phyloP scores from a whole-genome alignment of 805 yeast genomes.

The Dipodascus geniculatus region DNA sequence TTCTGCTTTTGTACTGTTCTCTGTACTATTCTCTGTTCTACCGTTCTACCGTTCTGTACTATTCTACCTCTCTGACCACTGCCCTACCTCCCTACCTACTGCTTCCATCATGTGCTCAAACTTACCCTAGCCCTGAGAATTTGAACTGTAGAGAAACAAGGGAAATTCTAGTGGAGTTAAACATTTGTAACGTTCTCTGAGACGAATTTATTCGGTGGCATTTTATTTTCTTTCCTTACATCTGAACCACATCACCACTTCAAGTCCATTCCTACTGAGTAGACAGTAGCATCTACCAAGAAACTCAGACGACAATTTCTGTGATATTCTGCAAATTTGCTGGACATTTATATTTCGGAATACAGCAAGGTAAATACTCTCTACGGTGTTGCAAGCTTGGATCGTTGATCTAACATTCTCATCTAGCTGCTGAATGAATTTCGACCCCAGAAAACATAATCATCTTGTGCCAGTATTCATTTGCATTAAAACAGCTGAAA shows the following conservation, averaged over 20 bases:
- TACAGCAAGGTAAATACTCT: not conserved
- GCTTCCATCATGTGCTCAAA: no score
- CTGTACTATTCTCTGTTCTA: no score
- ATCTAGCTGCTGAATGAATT: no score
- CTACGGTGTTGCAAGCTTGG: not conserved
- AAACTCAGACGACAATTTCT: no score
- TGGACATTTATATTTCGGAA: not conserved
- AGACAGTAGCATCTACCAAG: not conserved
- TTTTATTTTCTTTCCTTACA: not conserved
- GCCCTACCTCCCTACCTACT: no score
- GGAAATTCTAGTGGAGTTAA: not conserved
- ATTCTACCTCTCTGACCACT: no score
- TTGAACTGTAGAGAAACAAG: not conserved
- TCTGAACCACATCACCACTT: no score
- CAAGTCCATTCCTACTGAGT: not conserved
- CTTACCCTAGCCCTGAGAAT: not conserved
- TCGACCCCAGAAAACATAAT: no score
- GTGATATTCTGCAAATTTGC: no score
- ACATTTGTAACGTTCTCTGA: not conserved
- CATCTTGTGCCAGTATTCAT: not conserved
- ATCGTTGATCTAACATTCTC: not conserved
- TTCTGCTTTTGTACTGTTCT: no score
- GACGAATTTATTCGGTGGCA: slow-evolving; percentile 1
- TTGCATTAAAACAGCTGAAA: not conserved
- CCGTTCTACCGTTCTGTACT: no score